phyloP scores from a whole-genome alignment of 2,329 filamentous ascomycete species.

The Arthrobotrys megalospora region DNA sequence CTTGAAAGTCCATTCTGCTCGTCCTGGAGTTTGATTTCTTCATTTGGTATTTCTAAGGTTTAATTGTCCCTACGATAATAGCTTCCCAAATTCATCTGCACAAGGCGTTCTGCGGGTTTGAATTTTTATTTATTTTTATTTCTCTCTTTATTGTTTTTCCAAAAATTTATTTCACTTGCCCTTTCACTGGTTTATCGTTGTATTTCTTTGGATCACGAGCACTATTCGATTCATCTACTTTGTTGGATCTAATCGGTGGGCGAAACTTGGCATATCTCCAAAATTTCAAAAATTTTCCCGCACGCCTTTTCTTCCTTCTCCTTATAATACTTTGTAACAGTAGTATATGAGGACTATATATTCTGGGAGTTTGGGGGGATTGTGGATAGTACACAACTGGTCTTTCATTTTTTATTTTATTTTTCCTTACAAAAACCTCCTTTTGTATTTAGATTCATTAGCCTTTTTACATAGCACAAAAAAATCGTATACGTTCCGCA shows the following conservation, averaged over 20 bases:
- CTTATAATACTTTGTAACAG: conserved; percentile 62
- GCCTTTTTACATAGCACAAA: conserved; percentile 38
- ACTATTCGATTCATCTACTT: conserved; percentile 27
- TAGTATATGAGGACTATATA: conserved; percentile 60
- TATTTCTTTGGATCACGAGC: conserved; percentile 8
- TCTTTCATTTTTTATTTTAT: conserved; percentile 58
- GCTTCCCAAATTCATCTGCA: conserved; percentile 57
- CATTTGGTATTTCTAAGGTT: conserved; percentile 60
- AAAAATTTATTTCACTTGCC: conserved; percentile 52
- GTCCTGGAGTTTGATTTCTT: conserved; percentile 58
- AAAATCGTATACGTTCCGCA: conserved; percentile 47
- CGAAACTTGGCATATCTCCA: conserved; percentile 44
- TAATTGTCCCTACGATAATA: conserved; percentile 51
- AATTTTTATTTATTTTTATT: conserved; percentile 39
- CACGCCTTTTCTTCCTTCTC: conserved; percentile 45
- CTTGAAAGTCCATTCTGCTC: conserved; percentile 19
- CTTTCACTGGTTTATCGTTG: conserved; percentile 26
- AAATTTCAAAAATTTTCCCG: conserved; percentile 28
- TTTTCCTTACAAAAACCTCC: conserved; percentile 39
- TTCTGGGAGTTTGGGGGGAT: conserved; percentile 55
- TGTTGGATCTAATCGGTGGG: conserved; percentile 38
- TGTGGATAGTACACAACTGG: conserved; percentile 49
- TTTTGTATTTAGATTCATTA: conserved; percentile 45
- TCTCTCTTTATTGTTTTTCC: conserved; percentile 30
- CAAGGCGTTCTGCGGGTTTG: conserved; percentile 51